Evolutionary conservation across 306 rosid species (phyloP), one percentile per base, ranked within the genome.

Genomic region (Calophaca sinica): DNA sequence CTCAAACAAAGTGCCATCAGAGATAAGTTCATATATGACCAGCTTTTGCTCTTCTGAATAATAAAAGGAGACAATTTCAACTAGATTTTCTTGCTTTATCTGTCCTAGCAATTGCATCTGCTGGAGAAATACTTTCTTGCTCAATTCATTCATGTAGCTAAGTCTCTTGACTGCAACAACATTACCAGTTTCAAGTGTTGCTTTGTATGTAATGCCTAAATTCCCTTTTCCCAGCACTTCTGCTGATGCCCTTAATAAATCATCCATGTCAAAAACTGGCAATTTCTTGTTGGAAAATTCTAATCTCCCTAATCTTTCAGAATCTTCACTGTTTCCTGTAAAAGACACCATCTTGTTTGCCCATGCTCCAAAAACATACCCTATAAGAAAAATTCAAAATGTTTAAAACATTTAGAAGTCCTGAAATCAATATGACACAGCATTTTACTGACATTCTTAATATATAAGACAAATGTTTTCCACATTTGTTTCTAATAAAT

Each of bases 201-300:
- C 91, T 78, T 84, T 86, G 70, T 91, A 93, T 58, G 93, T 81
- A 15, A 85, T 78, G 2, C 97, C 98, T 39, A 87, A 77, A 29
- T 81, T 62, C 26, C 92, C 97, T 44, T 74, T 85, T 6, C 96
- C 96, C 14, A 91, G 53, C 2, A 82, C 78, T 83, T 89, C 87
- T 51, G 93, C 93, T 6, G 98, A 86, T 39, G 97, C 89, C 76
- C 93, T 81, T 51, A 93, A 78, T 38, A 93, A 84, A 79, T 93
- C 97, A 67, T 93, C 98, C 86, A 93, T 75, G 83, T 89, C 97
- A 68, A 91, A 93, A 9, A 69, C 82, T 61, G 81, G 85, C 15
- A 87, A 51, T 61, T 85, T 84, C 80, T 84, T 83, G 81, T 72
- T 81, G 54, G 81, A 78, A 77, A 90, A 80, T 67, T 90, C 87